These are phyloP conservation scores for Sechiopsis laciniata DNA, from an alignment of 306 rosid species.

Conservation along the genomic window DNA sequence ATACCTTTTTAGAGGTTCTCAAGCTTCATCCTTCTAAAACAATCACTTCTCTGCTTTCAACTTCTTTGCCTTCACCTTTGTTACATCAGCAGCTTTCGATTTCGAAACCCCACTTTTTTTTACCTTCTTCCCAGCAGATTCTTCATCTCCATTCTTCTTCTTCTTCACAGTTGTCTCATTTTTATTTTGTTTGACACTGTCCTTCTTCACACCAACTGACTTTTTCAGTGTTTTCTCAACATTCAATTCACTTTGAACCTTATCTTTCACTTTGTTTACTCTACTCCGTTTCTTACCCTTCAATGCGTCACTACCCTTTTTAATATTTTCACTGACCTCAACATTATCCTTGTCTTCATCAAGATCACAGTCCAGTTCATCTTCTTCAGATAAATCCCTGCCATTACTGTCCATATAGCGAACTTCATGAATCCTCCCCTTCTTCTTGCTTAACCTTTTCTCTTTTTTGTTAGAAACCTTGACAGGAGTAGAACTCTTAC, in stretches of 20 bases:
- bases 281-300: conserved; percentile 10
- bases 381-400: conserved; percentile 27
- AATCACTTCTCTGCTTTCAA: background rate
- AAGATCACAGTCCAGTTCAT: conserved; percentile 25
- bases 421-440: conserved; percentile 71
- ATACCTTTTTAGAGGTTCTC: background rate
- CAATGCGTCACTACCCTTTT: conserved; percentile 15
- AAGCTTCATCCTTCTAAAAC: background rate
- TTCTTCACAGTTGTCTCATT: background rate
- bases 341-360: conserved; percentile 15
- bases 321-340: background rate
- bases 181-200: background rate
- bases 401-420: conserved; percentile 54
- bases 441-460: conserved; percentile 41
- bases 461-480: conserved; percentile 2
- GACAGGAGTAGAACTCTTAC: background rate
- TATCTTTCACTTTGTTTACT: background rate
- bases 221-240: background rate
- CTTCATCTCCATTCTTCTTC: background rate
- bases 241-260: background rate
- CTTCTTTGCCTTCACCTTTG: conserved; percentile 16
- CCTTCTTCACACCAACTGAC: background rate
- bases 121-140: conserved; percentile 14
- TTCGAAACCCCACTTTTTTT: background rate
- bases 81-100: conserved; percentile 4